Base-by-base conservation (phyloP, 306 rosid genomes). In the Rosa rugosa region DNA sequence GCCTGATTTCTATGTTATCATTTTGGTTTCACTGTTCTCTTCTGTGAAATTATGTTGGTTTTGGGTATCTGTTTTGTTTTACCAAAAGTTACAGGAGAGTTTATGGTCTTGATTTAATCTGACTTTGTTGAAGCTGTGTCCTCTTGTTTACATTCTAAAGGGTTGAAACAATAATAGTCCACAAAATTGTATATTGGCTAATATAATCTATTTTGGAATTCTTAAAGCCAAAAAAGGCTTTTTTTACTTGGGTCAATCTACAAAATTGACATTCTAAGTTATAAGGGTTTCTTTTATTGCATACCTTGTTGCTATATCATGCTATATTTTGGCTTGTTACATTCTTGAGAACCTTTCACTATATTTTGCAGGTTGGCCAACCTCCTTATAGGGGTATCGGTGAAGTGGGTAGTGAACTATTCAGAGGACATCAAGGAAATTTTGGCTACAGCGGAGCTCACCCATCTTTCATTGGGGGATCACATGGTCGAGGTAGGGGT, bases 371-470 rank as follows among this genome's bases (percentile, higher is more conserved):
- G 75, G 75, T 71, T 47, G 60, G 60, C 40, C 60, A 17, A 40
- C 49, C 16, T 67, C 72, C 72, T 40, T 67, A 67, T n/a, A 23
- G 57, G n/a, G 47, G 57, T 46, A 14, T n/a, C 4, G n/a, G 22
- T 45, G 74, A 45, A 70, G 18, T 25, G 54, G 54, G 54, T 6
- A n/a, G 54, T 44, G 56, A 44, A 31, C 20, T 11, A 70, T 70
- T n/a, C 12, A 46, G 53, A 46, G 59, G 42, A 71, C 60, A 71
- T 27, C 75, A 71, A 47, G 75, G 57, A 70, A 70, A 46, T 46
- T 12, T 71, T 46, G 75, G 75, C 42, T 47, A 71, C 60, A 49
- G 42, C 25, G 42, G 42, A 25, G 75, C 75, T 71, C 42, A 49
- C 22, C 60, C 60, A 71, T 47, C 75, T 71, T 71, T 71, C 42